These are phyloP conservation scores for Aciculosporium take DNA, from an alignment of 2,329 filamentous ascomycete species.

Conservation along the genomic window DNA sequence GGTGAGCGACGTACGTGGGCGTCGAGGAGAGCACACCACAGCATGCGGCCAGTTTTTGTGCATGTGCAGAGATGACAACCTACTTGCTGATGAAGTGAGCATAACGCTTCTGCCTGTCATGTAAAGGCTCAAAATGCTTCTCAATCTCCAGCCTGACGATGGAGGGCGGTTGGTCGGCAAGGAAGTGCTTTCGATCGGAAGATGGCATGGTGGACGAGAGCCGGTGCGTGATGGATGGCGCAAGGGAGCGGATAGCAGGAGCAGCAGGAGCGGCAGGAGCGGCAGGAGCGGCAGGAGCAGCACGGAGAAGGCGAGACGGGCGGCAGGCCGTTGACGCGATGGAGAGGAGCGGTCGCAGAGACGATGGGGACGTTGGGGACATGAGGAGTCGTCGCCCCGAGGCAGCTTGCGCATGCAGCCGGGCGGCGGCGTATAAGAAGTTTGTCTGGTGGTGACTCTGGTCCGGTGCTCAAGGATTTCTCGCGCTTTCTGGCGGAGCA, in stretches of 20 bases:
- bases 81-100: constrained; percentile 79
- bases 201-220: constrained; percentile 36
- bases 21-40: not conserved
- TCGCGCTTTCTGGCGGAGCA: constrained; percentile 1
- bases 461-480: not conserved
- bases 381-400: constrained; percentile 12
- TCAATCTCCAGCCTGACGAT: constrained; percentile 82
- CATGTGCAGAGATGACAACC: constrained; percentile 13
- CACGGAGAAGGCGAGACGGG: constrained; percentile 8
- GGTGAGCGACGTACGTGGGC: not conserved
- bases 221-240: constrained; percentile 1
- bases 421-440: not conserved
- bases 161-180: constrained; percentile 80
- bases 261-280: not conserved
- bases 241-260: not conserved
- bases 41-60: not conserved
- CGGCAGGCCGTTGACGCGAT: constrained; percentile 10
- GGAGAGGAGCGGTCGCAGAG: constrained; percentile 17
- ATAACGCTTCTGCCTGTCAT: constrained; percentile 71
- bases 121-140: constrained; percentile 74
- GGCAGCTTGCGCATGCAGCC: constrained; percentile 4
- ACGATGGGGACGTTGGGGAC: constrained; percentile 21
- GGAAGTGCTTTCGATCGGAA: constrained; percentile 57
- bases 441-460: not conserved
- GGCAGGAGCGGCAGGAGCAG: not conserved